Evolutionary conservation across 2,329 filamentous ascomycete genomes (phyloP), one percentile per base, ranked within the genome.

Genomic region (Zopfia rhizophila): DNA sequence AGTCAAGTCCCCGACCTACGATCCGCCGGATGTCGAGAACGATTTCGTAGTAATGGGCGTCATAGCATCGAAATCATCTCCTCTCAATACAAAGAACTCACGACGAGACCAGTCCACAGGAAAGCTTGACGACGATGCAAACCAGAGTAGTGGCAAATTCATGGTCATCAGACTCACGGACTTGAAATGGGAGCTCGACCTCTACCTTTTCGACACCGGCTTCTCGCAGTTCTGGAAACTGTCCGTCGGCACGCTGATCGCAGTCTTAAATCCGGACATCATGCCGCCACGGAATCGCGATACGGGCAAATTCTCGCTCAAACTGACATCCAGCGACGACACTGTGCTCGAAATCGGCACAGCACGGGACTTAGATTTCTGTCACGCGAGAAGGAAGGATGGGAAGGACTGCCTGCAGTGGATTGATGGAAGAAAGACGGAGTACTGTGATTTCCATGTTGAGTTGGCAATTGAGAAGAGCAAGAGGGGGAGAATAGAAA

Each of bases 191-290:
- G 91, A 96, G 60, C 72, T 99, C 10, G 92, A 97, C 55, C 81
- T 97, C 29, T 97, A 91, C 61, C 82, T 99, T 11, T 99, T 99
- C 72, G 89, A 90, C 61, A 86, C 88, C 0, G 95, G 91, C 5
- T 97, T 97, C 61, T 87, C 90, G 12, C 86, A 89, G 42, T 99
- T 94, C 75, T 97, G 93, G 88, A 96, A 96, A 66, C 78, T 97
- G n/a, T 86, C 86, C 0, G 83, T 90, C 2, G 94, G 94, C n/a
- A 97, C 92, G 0, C 82, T 97, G 1, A 79, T 99, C 44, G 94
- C 93, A 4, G 89, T 99, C 18, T 79, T 99, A 21, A 99, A 99
- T 65, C 94, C 94, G 1, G 85, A 80, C 13, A 88, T 97, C 58
- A 90, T 99, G 85, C 91, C 93, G 3, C 93, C 93, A 0, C 88